Percentiles rank a stretch among this genome's conserved stretches.
phyloP scores from a whole-genome alignment of 2,329 filamentous ascomycete species.

The Fusarium caatingaense region DNA sequence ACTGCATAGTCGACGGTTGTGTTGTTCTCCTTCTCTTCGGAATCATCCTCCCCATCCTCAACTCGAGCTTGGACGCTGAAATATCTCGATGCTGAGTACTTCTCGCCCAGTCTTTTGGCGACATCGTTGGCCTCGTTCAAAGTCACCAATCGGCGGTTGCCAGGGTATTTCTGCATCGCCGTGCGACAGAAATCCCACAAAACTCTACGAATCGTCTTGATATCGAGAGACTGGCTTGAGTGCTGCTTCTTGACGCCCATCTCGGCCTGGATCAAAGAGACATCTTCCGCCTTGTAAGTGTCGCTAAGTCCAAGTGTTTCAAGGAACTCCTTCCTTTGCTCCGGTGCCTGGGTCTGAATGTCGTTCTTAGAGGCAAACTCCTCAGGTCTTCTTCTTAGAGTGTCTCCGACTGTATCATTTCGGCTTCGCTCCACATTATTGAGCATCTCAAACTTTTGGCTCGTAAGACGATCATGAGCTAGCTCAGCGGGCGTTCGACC shows the following conservation, averaged over 20 bases:
- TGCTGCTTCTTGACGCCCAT: constrained; percentile 43
- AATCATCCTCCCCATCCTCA: constrained; percentile 33
- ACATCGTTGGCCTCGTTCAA: constrained; percentile 69
- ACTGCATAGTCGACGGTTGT: constrained; percentile 49
- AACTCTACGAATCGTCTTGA: constrained; percentile 34
- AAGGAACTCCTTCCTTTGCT: constrained; percentile 38
- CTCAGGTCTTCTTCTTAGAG: constrained; percentile 12
- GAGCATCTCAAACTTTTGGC: constrained; percentile 50
- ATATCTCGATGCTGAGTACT: constrained; percentile 54
- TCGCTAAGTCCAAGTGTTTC: constrained; percentile 45
- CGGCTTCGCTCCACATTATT: constrained; percentile 5
- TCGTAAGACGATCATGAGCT: constrained; percentile 66
- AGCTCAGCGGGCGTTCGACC: constrained; percentile 79
- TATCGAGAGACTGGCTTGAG: constrained; percentile 7
- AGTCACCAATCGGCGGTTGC: constrained; percentile 62
- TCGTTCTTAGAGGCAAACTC: constrained; percentile 24
- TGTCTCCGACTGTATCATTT: neutral
- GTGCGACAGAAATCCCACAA: constrained; percentile 53
- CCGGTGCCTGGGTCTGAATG: constrained; percentile 24
- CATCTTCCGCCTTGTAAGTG: constrained; percentile 43
- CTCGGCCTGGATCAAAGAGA: constrained; percentile 43
- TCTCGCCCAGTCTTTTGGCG: constrained; percentile 66
- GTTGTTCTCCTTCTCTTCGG: constrained; percentile 37
- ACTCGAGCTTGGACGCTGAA: constrained; percentile 50
- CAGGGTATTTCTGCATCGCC: constrained; percentile 47